These are phyloP conservation scores for Colletotrichum magnum DNA, from an alignment of 2,329 filamentous ascomycete genomes.

Conservation along the genomic window DNA sequence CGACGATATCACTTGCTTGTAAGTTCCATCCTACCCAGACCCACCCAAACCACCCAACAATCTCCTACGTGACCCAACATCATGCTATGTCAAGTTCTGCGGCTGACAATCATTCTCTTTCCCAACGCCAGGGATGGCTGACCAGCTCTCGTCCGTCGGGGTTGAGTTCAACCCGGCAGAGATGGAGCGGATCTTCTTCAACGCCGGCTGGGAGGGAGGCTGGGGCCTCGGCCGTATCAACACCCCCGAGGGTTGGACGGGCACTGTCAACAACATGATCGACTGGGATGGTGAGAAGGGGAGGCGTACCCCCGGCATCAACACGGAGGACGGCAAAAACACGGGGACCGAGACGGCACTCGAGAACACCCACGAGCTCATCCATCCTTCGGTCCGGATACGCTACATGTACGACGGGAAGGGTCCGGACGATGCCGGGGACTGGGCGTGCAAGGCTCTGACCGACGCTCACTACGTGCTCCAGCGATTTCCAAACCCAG, in stretches of 20 bases:
- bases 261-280: not conserved
- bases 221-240: slow-evolving; percentile 43
- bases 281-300: too few species aligned
- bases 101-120: too few species aligned
- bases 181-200: slow-evolving; percentile 43
- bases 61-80: too few species aligned
- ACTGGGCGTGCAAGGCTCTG: slow-evolving; percentile 43
- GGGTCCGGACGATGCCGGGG: slow-evolving; percentile 47
- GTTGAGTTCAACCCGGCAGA: slow-evolving; percentile 44
- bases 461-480: slow-evolving; percentile 38
- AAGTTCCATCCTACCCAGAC: not conserved
- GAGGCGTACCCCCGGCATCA: slow-evolving; percentile 25
- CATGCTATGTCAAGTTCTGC: too few species aligned
- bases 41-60: too few species aligned
- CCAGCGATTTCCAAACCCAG: slow-evolving; percentile 4
- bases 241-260: slow-evolving; percentile 33
- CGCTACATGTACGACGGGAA: slow-evolving; percentile 48
- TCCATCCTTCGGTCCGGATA: slow-evolving; percentile 51
- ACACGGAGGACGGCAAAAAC: slow-evolving; percentile 45
- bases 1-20: slow-evolving; percentile 45
- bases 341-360: not conserved
- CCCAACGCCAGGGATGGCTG: slow-evolving; percentile 42
- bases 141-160: slow-evolving; percentile 44
- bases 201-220: slow-evolving; percentile 14
- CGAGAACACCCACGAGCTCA: slow-evolving; percentile 44